Conservation (phyloP, 805 yeast species). For the Candida tammaniensis region DNA sequence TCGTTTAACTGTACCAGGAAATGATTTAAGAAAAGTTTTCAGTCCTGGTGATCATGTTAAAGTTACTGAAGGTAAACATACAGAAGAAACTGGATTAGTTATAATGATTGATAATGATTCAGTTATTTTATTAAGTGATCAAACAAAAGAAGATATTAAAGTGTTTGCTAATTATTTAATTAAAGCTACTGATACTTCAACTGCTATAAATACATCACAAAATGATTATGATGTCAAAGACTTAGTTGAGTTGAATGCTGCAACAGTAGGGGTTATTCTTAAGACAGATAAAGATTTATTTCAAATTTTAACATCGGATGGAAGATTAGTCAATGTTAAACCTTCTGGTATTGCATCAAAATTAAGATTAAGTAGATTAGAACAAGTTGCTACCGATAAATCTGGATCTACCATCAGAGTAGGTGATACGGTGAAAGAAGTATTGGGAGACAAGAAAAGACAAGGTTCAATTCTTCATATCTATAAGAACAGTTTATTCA, state of each 20-base stretch:
- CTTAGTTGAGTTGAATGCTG: slow-evolving; percentile 82
- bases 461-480: slow-evolving; percentile 88
- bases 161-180: slow-evolving; percentile 90
- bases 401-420: slow-evolving; percentile 80
- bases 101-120: slow-evolving; percentile 78
- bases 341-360: slow-evolving; percentile 84
- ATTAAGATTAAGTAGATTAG: slow-evolving; percentile 59
- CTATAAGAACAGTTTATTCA: slow-evolving; percentile 73
- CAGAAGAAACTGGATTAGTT: slow-evolving; percentile 93
- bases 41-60: slow-evolving; percentile 93
- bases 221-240: slow-evolving; percentile 87
- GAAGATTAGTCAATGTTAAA: slow-evolving; percentile 64
- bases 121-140: slow-evolving; percentile 86
- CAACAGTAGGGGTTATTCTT: slow-evolving; percentile 83
- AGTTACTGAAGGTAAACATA: slow-evolving; percentile 85
- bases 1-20: slow-evolving; percentile 76
- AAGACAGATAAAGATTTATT: slow-evolving; percentile 87
- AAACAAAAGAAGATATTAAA: slow-evolving; percentile 81
- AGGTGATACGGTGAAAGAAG: slow-evolving; percentile 91
- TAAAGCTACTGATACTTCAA: slow-evolving; percentile 84
- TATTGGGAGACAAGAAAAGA: slow-evolving; percentile 62
- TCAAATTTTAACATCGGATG: slow-evolving; percentile 77
- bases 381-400: slow-evolving; percentile 81
- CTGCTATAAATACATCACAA: slow-evolving; percentile 52
- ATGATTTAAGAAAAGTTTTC: slow-evolving; percentile 81